Percentiles rank a stretch among this genome's conserved stretches.
phyloP scores from a whole-genome alignment of 2,329 filamentous ascomycete genomes.

The Venturiaceae sp. region DNA sequence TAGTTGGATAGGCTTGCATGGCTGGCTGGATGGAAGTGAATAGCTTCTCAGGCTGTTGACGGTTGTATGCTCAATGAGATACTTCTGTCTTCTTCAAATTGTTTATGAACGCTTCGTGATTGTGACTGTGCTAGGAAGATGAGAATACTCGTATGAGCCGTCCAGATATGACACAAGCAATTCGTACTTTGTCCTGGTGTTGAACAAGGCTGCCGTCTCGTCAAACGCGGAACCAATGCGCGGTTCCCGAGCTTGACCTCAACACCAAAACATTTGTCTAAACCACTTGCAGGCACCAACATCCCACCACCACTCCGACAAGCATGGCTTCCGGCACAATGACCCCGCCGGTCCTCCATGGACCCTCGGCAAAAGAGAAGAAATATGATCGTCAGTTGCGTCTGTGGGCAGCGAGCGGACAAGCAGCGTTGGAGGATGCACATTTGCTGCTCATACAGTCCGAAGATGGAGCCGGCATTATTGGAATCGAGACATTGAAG shows the following conservation, averaged over 20 bases:
- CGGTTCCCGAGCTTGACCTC: not conserved
- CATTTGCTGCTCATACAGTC: slow-evolving; percentile 88
- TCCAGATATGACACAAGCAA: too few relatives aligned
- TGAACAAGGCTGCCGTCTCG: not conserved
- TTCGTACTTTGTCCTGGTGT: too few relatives aligned
- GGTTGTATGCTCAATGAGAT: not conserved
- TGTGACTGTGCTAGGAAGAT: too few relatives aligned
- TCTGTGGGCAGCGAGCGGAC: slow-evolving; percentile 87
- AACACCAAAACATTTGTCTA: not conserved
- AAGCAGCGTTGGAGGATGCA: slow-evolving; percentile 80
- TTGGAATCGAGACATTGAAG: slow-evolving; percentile 86
- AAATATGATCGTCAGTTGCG: slow-evolving; percentile 90
- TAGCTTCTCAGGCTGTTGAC: not conserved
- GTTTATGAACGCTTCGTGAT: not conserved
- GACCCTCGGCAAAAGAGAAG: slow-evolving; percentile 39
- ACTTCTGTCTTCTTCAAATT: not conserved
- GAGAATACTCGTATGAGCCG: too few relatives aligned
- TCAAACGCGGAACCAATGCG: not conserved
- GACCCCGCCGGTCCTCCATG: slow-evolving; percentile 29
- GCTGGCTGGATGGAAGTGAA: not conserved
- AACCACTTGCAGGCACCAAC: not conserved
- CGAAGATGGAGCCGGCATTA: slow-evolving; percentile 60
- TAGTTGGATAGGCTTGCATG: not conserved
- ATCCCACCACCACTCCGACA: not conserved
- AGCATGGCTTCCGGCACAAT: slow-evolving; percentile 7